Conservation (phyloP, 768 basidiomycete genomes). For the Lactarius evosmus region DNA sequence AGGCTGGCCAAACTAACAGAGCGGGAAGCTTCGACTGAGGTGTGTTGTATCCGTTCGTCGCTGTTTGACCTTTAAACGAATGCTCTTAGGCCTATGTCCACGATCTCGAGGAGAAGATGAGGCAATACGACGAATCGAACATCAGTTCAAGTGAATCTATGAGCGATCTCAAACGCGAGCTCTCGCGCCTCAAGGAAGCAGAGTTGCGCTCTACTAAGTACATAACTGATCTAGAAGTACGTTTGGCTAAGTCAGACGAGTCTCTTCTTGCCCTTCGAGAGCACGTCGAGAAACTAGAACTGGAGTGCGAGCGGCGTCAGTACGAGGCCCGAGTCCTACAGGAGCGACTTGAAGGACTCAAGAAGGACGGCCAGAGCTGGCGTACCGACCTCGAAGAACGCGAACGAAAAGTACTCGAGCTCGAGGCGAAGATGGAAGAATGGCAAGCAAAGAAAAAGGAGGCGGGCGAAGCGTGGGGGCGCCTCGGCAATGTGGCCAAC, state of each 20-base stretch:
- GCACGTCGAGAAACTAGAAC: constrained; percentile 73
- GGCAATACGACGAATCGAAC: constrained; percentile 75
- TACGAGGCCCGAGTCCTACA: constrained; percentile 71
- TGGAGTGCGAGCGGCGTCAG: constrained; percentile 68
- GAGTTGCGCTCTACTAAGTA: constrained; percentile 74
- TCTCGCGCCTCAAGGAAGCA: constrained; percentile 69
- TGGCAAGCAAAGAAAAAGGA: constrained; percentile 72
- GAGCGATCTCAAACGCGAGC: constrained; percentile 79
- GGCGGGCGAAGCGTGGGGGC: constrained; percentile 60
- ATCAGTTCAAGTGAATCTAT: constrained; percentile 74
- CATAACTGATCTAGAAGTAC: constrained; percentile 81
- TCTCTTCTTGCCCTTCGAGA: constrained; percentile 65
- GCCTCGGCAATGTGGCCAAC: constrained; percentile 63
- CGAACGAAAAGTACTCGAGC: constrained; percentile 67
- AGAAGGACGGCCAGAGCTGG: constrained; percentile 78
- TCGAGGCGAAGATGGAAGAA: constrained; percentile 76
- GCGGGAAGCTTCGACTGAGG: constrained; percentile 90
- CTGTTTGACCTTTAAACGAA: constrained; percentile 25
- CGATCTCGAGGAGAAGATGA: constrained; percentile 91
- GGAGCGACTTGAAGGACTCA: constrained; percentile 61
- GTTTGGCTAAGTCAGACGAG: constrained; percentile 75
- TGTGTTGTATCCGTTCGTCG: constrained; percentile 36
- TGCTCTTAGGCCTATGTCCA: constrained; percentile 79
- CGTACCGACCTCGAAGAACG: constrained; percentile 79
- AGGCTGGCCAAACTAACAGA: constrained; percentile 82